Evolutionary conservation across 1,284 basidiomycete species (phyloP).

Genomic region (Pseudozyma thailandica): DNA sequence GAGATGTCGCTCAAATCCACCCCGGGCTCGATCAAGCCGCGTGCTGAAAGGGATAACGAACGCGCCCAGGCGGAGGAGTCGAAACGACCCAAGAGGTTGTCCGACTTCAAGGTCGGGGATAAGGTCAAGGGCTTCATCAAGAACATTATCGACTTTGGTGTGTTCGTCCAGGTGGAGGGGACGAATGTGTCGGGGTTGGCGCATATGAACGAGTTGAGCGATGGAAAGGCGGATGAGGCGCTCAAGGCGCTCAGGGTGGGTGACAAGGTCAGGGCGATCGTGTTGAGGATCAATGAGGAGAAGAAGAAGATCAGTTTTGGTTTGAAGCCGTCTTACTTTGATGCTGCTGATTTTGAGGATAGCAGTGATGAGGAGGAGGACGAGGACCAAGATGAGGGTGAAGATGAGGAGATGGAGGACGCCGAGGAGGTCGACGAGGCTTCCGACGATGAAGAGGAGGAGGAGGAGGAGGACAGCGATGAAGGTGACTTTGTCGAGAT

Average conservation of each 20-base stretch:
- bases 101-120: conserved; percentile 66
- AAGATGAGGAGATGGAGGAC: conserved; percentile 49
- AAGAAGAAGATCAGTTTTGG: conserved; percentile 86
- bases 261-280: conserved; percentile 83
- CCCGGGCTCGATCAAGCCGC: conserved; percentile 66
- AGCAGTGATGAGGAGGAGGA: conserved; percentile 70
- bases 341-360: conserved; percentile 67
- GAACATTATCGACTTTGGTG: conserved; percentile 82
- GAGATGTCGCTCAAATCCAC: conserved; percentile 82
- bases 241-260: conserved; percentile 85
- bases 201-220: conserved; percentile 74
- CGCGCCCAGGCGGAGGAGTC: conserved; percentile 14
- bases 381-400: conserved; percentile 45
- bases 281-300: conserved; percentile 78
- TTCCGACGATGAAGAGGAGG: conserved; percentile 53
- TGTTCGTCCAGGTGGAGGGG: conserved; percentile 88
- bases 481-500: conserved; percentile 51
- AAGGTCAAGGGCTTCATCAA: conserved; percentile 68
- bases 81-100: conserved; percentile 33
- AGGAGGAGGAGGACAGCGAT: conserved; percentile 36
- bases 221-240: conserved; percentile 71
- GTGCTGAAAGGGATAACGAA: conserved; percentile 68
- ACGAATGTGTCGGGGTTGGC: conserved; percentile 88
- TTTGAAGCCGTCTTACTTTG: conserved; percentile 88
- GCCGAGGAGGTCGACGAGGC: conserved; percentile 47